Percentiles rank a stretch among this genome's conserved stretches.
Conservation (phyloP, 1,284 basidiomycete genomes). For the Rhizoctonia solani region DNA sequence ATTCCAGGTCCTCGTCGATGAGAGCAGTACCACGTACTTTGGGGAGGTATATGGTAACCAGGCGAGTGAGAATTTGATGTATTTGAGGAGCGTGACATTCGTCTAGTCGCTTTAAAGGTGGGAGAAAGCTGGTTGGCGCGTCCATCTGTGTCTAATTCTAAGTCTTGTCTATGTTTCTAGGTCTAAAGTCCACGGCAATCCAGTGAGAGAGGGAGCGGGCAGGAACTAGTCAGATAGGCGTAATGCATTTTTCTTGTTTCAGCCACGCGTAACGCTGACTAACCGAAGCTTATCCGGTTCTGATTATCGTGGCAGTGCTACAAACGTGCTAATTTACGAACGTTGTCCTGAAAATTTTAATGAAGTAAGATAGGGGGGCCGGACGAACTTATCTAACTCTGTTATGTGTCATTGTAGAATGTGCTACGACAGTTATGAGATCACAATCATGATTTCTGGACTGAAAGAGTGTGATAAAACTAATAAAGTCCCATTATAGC, state of each 20-base stretch:
- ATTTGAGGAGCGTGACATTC: constrained; percentile 40
- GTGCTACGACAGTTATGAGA: too few species aligned
- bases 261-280: constrained; percentile 13
- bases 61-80: constrained; percentile 40
- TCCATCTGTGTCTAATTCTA: constrained; percentile 36
- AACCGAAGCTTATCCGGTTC: constrained; percentile 17
- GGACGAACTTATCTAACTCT: too few species aligned
- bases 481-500: too few species aligned
- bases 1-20: constrained; percentile 40
- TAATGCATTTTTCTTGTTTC: constrained; percentile 36
- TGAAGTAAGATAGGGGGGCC: too few species aligned
- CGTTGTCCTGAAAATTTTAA: too few species aligned
- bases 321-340: constrained; percentile 1
- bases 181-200: too few species aligned
- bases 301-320: constrained; percentile 12
- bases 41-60: constrained; percentile 46
- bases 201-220: constrained; percentile 1
- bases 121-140: constrained; percentile 43
- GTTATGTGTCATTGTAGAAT: too few species aligned
- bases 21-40: constrained; percentile 46
- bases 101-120: constrained; percentile 39
- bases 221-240: constrained; percentile 20
- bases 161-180: constrained; percentile 19
- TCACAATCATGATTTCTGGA: too few species aligned
- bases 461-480: too few species aligned